Base-by-base conservation (phyloP, 2,329 filamentous ascomycete genomes). In the Fusarium secorum region DNA sequence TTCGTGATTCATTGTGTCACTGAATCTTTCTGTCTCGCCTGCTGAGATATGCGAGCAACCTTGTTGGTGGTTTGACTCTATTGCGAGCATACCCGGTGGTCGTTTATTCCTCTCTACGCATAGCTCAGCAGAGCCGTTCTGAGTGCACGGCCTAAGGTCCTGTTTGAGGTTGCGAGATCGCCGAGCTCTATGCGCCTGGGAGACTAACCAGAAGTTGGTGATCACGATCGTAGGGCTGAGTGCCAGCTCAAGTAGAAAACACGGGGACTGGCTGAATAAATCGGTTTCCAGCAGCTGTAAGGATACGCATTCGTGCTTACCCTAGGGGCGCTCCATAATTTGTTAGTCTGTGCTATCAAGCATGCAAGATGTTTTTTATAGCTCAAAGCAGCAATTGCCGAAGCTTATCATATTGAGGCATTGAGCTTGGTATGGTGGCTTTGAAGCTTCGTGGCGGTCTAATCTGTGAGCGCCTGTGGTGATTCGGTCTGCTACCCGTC, bases 401-500 rank as follows among this genome's bases (percentile, higher is more conserved):
- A 14, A 46, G n/a, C 36, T 54, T 44, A 45, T 54, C n/a, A 42
- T 20, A n/a, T 22, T 22, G 20, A 51, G 49, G 24, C 4, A 52
- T 42, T 42, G 36, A n/a, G 20, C 26, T 54, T 45, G 52, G 38
- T 32, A 33, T 56, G 53, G 30, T 52, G 48, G 52, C 39, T 56
- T 56, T 33, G 18, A 18, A 28, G 39, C 22, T 56, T 22, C 20
- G 26, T 46, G 41, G 32, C 14, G 18, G 24, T 11, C 14, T 18
- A 33, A 22, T 28, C 18, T 48, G 5, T 56, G 33, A 53, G 33
- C 26, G 48, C 20, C 26, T 53, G 45, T 58, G 32, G 33, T 57
- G n/a, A 52, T 17, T 36, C 33, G 45, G 28, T 53, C 53, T 56
- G 20, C n/a, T 46, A 56, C 17, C 45, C 55, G 33, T 58, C 45